Evolutionary conservation across 2,329 filamentous ascomycete genomes (phyloP).

Genomic region (Xylaria sp.): DNA sequence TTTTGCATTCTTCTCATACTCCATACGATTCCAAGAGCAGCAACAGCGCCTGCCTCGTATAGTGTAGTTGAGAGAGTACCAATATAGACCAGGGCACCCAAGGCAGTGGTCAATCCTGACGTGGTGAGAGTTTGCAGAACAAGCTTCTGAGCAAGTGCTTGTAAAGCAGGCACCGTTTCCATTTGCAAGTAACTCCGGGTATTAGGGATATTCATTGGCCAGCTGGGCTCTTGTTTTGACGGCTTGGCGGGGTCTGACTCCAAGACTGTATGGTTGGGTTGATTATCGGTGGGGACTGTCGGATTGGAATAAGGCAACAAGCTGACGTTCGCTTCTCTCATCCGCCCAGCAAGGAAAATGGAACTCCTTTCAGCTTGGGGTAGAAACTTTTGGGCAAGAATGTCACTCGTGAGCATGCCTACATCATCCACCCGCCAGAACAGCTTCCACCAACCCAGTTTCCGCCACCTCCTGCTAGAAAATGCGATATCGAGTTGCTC

Average conservation of each 20-base stretch:
- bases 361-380: conserved; percentile 80
- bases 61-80: conserved; percentile 63
- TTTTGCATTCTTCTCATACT: conserved; percentile 69
- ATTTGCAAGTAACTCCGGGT: conserved; percentile 74
- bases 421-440: conserved; percentile 97
- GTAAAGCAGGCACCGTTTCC: conserved; percentile 76
- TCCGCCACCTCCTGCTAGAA: conserved; percentile 78
- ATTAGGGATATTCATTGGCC: conserved; percentile 79
- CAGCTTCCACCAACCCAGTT: conserved; percentile 91
- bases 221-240: conserved; percentile 56
- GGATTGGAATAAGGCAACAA: conserved; percentile 18
- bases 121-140: conserved; percentile 81
- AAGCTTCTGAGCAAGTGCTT: conserved; percentile 77
- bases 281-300: conserved; percentile 32
- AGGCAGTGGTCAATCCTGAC: conserved; percentile 68
- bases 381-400: conserved; percentile 81
- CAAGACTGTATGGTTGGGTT: conserved; percentile 8
- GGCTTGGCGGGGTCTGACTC: conserved; percentile 2
- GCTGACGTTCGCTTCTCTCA: conserved; percentile 62
- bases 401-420: conserved; percentile 81
- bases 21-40: conserved; percentile 69
- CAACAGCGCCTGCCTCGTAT: conserved; percentile 72
- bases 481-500: conserved; percentile 83
- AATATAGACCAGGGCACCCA: conserved; percentile 67
- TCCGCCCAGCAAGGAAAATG: conserved; percentile 84